These are phyloP conservation scores for Hygrocybe punicea DNA, from an alignment of 768 basidiomycete species.

Conservation along the genomic window DNA sequence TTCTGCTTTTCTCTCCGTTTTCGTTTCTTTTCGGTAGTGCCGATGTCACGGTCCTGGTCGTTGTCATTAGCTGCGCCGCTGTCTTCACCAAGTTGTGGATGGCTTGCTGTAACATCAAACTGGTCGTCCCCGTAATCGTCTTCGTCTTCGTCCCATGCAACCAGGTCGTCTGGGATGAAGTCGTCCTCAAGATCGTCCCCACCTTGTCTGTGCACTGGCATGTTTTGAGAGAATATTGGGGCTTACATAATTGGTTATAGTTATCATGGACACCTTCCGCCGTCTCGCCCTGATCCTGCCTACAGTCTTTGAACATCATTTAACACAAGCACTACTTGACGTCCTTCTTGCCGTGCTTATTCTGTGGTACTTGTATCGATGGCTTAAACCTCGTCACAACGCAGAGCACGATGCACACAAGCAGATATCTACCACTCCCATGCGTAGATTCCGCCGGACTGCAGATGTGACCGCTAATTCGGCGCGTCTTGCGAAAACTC, in stretches of 20 bases:
- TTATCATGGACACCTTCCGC: background rate
- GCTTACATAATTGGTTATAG: no score
- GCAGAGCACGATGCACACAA: no score
- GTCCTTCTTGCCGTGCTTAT: no score
- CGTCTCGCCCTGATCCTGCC: background rate
- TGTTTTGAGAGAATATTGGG: conserved; percentile 5
- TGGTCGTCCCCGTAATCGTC: conserved; percentile 32
- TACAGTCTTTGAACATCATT: no score
- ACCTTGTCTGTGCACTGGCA: conserved; percentile 36
- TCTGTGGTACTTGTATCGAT: no score
- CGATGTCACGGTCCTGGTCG: conserved; percentile 4
- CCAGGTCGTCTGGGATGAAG: conserved; percentile 65
- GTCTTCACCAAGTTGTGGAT: conserved; percentile 17
- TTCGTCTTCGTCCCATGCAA: conserved; percentile 64
- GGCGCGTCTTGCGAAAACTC: no score
- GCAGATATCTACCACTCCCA: no score
- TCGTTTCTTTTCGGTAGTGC: conserved; percentile 54
- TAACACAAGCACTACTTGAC: no score
- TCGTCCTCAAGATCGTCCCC: conserved; percentile 86
- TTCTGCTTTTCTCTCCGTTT: conserved; percentile 73
- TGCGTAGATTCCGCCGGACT: no score
- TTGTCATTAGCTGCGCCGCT: conserved; percentile 21
- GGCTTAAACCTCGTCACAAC: no score
- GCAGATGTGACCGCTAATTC: no score
- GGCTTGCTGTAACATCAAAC: conserved; percentile 39